phyloP scores from a whole-genome alignment of 768 basidiomycete genomes.

The Termitomyces sp. region DNA sequence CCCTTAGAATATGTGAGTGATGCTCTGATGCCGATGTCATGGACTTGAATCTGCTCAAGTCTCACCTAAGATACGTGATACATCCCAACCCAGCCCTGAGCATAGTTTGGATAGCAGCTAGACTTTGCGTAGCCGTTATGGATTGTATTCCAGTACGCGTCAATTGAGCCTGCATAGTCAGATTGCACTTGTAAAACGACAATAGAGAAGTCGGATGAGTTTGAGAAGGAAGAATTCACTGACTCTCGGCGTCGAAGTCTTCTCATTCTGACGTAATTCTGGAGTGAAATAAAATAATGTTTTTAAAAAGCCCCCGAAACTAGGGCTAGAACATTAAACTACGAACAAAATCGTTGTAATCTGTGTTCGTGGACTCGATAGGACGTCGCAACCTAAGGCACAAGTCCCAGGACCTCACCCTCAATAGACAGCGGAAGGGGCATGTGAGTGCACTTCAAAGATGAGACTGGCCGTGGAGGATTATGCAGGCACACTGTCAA shows the following conservation, averaged over 20 bases:
- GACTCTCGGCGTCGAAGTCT: background rate
- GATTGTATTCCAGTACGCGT: slow-evolving; percentile 31
- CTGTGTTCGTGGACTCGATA: background rate
- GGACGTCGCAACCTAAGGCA: no score
- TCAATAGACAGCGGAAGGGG: background rate
- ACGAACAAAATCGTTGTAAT: background rate
- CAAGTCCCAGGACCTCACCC: background rate
- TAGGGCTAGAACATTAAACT: background rate
- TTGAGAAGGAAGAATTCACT: background rate
- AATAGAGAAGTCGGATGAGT: background rate
- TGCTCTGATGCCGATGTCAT: background rate
- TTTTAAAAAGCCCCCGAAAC: no score
- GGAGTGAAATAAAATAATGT: background rate
- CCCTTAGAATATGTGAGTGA: slow-evolving; percentile 30
- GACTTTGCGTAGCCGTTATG: slow-evolving; percentile 54
- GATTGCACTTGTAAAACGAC: background rate
- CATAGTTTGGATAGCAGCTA: slow-evolving; percentile 67
- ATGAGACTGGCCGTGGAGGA: background rate
- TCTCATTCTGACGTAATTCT: background rate
- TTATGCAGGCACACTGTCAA: background rate
- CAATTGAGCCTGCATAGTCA: slow-evolving; percentile 28
- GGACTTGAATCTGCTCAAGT: background rate
- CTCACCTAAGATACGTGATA: slow-evolving; percentile 68
- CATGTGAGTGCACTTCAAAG: background rate
- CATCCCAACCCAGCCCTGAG: slow-evolving; percentile 69